These are phyloP conservation scores for Purpureocillium lavendulum DNA, from an alignment of 2,329 filamentous ascomycete species.

Conservation along the genomic window DNA sequence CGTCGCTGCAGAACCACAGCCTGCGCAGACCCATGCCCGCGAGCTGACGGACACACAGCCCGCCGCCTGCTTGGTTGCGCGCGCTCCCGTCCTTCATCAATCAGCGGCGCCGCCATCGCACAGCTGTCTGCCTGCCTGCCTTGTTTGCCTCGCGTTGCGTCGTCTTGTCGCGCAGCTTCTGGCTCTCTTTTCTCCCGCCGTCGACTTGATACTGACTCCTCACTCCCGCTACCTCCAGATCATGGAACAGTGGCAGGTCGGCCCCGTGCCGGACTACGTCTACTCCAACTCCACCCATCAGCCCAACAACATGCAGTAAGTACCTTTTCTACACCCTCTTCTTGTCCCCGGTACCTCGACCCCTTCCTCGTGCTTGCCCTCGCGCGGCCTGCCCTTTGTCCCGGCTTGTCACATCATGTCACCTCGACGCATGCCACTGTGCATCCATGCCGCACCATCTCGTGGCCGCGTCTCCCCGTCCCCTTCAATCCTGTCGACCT, in stretches of 20 bases:
- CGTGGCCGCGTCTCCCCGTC: not conserved
- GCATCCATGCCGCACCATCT: not conserved
- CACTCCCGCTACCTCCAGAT: constrained; percentile 26
- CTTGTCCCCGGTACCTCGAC: constrained; percentile 21
- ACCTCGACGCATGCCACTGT: not conserved
- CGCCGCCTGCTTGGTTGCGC: not conserved
- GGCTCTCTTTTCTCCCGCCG: constrained; percentile 6
- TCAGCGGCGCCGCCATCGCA: constrained; percentile 6
- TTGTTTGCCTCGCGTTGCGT: constrained; percentile 6
- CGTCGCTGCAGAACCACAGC: constrained; percentile 9
- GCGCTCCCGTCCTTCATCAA: constrained; percentile 6
- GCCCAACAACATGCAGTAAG: constrained; percentile 51
- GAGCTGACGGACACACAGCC: constrained; percentile 3
- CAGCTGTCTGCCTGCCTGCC: constrained; percentile 5
- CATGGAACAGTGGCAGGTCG: constrained; percentile 56
- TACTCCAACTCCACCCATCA: constrained; percentile 46
- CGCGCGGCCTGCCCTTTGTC: not conserved
- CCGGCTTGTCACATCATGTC: not conserved
- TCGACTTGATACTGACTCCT: constrained; percentile 15
- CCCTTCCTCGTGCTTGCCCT: constrained; percentile 3
- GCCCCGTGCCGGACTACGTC: constrained; percentile 51
- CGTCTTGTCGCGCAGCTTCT: constrained; percentile 3
- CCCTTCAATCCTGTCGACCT: not conserved
- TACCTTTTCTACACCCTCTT: constrained; percentile 24
- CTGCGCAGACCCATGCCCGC: constrained; percentile 6